Conservation (phyloP, 2,329 filamentous ascomycete species). For the Phialophora verrucosa region DNA sequence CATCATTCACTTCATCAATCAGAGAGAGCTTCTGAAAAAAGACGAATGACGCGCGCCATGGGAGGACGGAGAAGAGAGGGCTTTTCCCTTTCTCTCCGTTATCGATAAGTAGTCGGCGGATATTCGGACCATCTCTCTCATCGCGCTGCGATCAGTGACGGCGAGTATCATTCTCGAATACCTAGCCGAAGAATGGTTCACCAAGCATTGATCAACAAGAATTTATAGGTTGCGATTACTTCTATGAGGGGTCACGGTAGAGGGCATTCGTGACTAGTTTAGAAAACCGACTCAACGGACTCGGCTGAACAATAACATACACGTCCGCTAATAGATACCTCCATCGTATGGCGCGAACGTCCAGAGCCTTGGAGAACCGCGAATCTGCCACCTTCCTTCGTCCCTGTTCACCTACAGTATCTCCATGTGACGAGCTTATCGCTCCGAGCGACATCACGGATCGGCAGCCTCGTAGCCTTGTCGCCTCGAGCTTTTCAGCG, state of each 20-base stretch:
- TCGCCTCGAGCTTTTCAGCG: neutral
- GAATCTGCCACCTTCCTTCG: no score
- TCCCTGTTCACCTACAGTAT: neutral
- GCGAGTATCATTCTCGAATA: neutral
- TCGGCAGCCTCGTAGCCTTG: neutral
- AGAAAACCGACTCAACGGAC: neutral
- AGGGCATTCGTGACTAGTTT: neutral
- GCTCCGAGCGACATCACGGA: neutral
- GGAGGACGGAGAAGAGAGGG: neutral
- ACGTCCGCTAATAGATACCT: neutral
- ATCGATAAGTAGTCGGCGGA: slow-evolving; percentile 10
- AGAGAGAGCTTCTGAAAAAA: neutral
- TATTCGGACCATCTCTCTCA: neutral
- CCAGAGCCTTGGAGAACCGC: no score
- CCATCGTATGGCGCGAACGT: neutral
- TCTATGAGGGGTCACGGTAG: neutral
- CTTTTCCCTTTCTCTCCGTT: slow-evolving; percentile 4
- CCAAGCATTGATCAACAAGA: neutral
- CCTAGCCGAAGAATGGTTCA: neutral
- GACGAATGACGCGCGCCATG: slow-evolving; percentile 1
- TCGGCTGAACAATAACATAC: neutral
- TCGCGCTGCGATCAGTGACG: neutral
- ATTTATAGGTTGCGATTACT: neutral
- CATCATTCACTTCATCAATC: slow-evolving; percentile 20
- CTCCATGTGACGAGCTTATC: slow-evolving; percentile 6